Conservation (phyloP, 1,139 yeast genomes). For the Pichia sp. region DNA sequence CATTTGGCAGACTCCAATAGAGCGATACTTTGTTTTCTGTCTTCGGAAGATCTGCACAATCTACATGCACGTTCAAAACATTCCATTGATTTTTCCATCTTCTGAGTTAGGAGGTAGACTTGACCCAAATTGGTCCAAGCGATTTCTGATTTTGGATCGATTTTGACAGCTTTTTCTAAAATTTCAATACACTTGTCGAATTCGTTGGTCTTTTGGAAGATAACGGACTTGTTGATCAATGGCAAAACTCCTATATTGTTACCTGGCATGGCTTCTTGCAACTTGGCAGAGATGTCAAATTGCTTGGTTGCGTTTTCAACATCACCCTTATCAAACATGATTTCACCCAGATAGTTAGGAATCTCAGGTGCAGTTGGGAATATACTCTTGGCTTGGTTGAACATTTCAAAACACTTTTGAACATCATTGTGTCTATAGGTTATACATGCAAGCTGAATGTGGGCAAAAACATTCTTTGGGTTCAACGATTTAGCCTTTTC, state of each 20-base stretch:
- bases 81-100: conserved; percentile 74
- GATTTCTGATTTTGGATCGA: conserved; percentile 84
- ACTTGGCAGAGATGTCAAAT: conserved; percentile 80
- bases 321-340: conserved; percentile 78
- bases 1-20: conserved; percentile 89
- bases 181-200: conserved; percentile 62
- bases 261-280: conserved; percentile 64
- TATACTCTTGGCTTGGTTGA: conserved; percentile 66
- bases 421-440: conserved; percentile 76
- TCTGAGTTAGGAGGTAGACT: conserved; percentile 76
- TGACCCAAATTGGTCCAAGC: conserved; percentile 91
- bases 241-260: conserved; percentile 83
- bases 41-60: conserved; percentile 79
- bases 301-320: conserved; percentile 70
- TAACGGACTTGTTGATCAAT: conserved; percentile 82
- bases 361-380: conserved; percentile 90
- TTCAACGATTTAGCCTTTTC: conserved; percentile 71
- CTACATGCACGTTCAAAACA: conserved; percentile 79
- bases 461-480: conserved; percentile 75
- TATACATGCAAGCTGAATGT: conserved; percentile 90
- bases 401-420: conserved; percentile 41
- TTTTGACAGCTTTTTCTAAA: conserved; percentile 70
- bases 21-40: conserved; percentile 86
- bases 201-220: conserved; percentile 56
- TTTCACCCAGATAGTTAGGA: conserved; percentile 94